Evolutionary conservation across 2,329 filamentous ascomycete species (phyloP).

Genomic region (Epichloe amarillans): DNA sequence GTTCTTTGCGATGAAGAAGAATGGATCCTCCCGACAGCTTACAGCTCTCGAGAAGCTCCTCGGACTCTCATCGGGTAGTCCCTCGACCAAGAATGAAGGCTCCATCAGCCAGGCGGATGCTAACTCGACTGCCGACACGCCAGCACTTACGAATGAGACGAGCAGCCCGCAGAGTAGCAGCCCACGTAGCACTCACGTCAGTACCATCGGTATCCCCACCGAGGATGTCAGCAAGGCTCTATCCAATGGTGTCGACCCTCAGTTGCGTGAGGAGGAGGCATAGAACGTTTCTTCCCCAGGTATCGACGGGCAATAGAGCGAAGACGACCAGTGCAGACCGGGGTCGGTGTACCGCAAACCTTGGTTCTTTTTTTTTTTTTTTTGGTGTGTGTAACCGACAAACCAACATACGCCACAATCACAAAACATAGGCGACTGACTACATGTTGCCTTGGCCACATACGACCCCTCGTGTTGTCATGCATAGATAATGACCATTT

Average conservation of each 20-base stretch:
- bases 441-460: neutral
- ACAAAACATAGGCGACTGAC: neutral
- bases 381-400: neutral
- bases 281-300: slow-evolving; percentile 7
- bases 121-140: slow-evolving; percentile 46
- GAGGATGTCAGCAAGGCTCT: slow-evolving; percentile 16
- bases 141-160: slow-evolving; percentile 52
- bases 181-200: slow-evolving; percentile 48
- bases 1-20: slow-evolving; percentile 48
- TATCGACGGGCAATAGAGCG: neutral
- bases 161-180: slow-evolving; percentile 57
- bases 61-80: slow-evolving; percentile 12
- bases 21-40: slow-evolving; percentile 49
- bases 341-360: neutral
- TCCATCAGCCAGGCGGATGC: slow-evolving; percentile 31
- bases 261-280: slow-evolving; percentile 20
- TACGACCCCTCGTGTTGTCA: neutral
- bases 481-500: slow-evolving; percentile 2
- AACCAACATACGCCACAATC: neutral
- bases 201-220: slow-evolving; percentile 30
- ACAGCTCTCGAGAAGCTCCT: slow-evolving; percentile 23
- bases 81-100: slow-evolving; percentile 13
- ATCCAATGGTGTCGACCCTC: slow-evolving; percentile 8
- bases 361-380: neutral
- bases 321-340: neutral